Evolutionary conservation across 108 stramenopile genomes (phyloP).

Genomic region (Cyclotella sp.): DNA sequence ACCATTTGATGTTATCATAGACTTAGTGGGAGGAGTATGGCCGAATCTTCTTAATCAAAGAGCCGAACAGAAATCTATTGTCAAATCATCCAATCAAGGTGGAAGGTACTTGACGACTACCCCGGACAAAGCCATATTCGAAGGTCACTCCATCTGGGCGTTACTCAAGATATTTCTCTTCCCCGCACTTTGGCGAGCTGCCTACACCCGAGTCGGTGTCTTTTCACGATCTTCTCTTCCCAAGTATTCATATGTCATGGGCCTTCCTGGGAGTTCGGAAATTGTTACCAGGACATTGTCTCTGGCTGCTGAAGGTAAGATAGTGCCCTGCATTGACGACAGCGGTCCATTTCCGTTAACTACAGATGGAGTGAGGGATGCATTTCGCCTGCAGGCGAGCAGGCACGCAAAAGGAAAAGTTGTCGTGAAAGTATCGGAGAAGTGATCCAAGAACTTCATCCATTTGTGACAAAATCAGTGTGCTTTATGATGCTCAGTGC

Average conservation of each 20-base stretch:
- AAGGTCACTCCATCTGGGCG: conserved; percentile 43
- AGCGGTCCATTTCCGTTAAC: conserved; percentile 49
- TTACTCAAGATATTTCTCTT: conserved; percentile 56
- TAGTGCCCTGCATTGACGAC: conserved; percentile 42
- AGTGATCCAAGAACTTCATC: not conserved
- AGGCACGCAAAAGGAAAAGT: conserved; percentile 58
- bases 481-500: not conserved
- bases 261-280: conserved; percentile 41
- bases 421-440: conserved; percentile 40
- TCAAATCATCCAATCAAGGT: conserved; percentile 56
- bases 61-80: conserved; percentile 36
- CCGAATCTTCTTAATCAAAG: conserved; percentile 32
- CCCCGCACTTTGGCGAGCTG: conserved; percentile 56
- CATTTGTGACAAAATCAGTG: not conserved
- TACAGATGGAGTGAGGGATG: conserved; percentile 49
- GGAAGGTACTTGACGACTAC: conserved; percentile 63
- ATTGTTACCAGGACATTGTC: conserved; percentile 63
- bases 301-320: conserved; percentile 50
- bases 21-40: conserved; percentile 71
- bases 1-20: conserved; percentile 74
- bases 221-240: conserved; percentile 51
- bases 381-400: conserved; percentile 52
- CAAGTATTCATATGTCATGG: conserved; percentile 61
- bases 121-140: conserved; percentile 60
- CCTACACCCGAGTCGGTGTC: conserved; percentile 42